Percentiles rank a stretch among this genome's conserved stretches.
Evolutionary conservation across 805 yeast species (phyloP).

Genomic region (Yarrowia keelungensis): DNA sequence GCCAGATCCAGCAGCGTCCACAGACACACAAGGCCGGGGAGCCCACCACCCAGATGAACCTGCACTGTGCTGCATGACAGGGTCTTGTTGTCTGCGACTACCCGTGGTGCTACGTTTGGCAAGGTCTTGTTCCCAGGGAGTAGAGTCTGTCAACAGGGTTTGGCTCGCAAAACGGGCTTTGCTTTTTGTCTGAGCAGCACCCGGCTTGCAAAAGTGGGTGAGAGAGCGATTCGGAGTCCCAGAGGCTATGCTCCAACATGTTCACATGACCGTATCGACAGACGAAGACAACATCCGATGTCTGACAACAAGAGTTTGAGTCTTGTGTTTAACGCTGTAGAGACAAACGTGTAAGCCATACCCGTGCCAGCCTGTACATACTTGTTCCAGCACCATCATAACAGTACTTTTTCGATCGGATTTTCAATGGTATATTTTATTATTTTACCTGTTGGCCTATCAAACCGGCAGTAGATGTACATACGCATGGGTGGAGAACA

Average conservation of each 20-base stretch:
- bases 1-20: no score
- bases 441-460: not conserved
- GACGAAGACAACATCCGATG: no score
- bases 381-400: not conserved
- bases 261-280: no score
- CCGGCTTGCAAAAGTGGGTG: no score
- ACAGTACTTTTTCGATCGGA: not conserved
- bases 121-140: not conserved
- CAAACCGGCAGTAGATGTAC: not conserved
- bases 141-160: not conserved
- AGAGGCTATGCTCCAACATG: no score
- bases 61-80: slow-evolving; percentile 13
- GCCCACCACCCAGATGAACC: not conserved
- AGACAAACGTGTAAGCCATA: no score
- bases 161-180: not conserved
- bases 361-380: no score
- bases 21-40: no score
- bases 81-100: slow-evolving; percentile 13
- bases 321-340: no score
- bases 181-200: not conserved
- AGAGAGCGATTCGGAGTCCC: no score
- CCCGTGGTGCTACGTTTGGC: not conserved
- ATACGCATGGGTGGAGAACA: not conserved
- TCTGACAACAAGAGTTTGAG: no score
- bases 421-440: not conserved